Conservation (phyloP, 2,329 filamentous ascomycete species). For the Drechslerella dactyloides region DNA sequence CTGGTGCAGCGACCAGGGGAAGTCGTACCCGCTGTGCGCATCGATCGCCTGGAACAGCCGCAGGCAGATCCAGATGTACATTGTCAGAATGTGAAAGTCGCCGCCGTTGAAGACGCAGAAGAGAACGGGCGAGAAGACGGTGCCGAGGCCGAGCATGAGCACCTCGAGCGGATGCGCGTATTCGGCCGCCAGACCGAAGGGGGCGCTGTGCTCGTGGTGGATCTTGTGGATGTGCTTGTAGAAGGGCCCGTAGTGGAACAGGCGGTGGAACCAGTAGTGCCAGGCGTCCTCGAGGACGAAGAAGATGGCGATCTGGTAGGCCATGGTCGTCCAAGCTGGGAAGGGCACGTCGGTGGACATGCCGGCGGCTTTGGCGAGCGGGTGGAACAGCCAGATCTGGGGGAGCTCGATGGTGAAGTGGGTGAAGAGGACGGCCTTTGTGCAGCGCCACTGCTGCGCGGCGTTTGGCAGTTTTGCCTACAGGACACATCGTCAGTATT, state of each 20-base stretch:
- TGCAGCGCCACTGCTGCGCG: constrained; percentile 93
- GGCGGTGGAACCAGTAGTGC: constrained; percentile 97
- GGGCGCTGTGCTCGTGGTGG: constrained; percentile 97
- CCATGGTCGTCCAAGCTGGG: constrained; percentile 82
- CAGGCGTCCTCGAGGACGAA: constrained; percentile 95
- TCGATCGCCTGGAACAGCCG: constrained; percentile 98
- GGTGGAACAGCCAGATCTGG: constrained; percentile 99
- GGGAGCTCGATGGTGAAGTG: constrained; percentile 98
- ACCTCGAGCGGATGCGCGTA: constrained; percentile 98
- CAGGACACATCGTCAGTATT: not conserved
- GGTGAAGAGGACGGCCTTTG: constrained; percentile 86
- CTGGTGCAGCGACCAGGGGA: constrained; percentile 95
- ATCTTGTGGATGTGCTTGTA: constrained; percentile 99
- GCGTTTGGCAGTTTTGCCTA: constrained; percentile 80
- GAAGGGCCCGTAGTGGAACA: constrained; percentile 89
- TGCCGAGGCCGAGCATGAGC: constrained; percentile 89
- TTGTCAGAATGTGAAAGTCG: constrained; percentile 92
- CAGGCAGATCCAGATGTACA: constrained; percentile 94
- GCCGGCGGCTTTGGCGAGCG: constrained; percentile 89
- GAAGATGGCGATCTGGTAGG: constrained; percentile 87
- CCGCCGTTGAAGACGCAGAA: constrained; percentile 78
- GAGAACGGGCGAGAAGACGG: constrained; percentile 79
- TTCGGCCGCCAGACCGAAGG: constrained; percentile 93
- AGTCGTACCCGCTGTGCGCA: constrained; percentile 96
- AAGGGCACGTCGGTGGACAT: constrained; percentile 89